Evolutionary conservation across 345 rosid species (phyloP).

Genomic region (Aegle marmelos): DNA sequence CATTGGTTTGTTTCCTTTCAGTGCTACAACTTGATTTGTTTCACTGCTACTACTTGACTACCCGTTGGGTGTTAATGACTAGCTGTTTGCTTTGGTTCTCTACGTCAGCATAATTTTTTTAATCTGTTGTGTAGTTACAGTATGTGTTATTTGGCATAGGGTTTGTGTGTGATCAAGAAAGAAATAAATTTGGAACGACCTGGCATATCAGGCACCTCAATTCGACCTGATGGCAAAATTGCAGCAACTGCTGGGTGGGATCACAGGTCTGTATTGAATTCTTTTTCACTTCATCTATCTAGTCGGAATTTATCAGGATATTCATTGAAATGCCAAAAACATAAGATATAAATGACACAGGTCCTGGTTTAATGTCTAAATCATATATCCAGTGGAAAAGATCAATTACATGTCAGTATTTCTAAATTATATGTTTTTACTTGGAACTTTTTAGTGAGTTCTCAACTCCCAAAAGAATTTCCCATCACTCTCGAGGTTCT

Average conservation of each 20-base stretch:
- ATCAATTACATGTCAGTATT: background rate
- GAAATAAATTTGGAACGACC: slow-evolving; percentile 74
- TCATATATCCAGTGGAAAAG: background rate
- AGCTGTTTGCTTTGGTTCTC: background rate
- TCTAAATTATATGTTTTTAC: background rate
- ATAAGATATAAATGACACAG: background rate
- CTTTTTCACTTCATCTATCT: background rate
- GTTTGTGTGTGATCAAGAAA: slow-evolving; percentile 65
- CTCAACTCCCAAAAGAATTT: too few species aligned
- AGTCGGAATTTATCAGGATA: background rate
- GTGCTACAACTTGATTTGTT: slow-evolving; percentile 9
- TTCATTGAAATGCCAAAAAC: background rate
- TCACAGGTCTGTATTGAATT: slow-evolving; percentile 51
- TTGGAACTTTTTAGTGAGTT: too few species aligned
- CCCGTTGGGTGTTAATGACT: background rate
- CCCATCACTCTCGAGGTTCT: background rate
- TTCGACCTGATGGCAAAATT: slow-evolving; percentile 73
- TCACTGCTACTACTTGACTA: slow-evolving; percentile 3
- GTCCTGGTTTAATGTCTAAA: background rate
- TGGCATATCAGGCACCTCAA: slow-evolving; percentile 72
- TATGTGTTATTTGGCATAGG: slow-evolving; percentile 37
- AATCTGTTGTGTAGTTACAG: background rate
- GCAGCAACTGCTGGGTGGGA: slow-evolving; percentile 99
- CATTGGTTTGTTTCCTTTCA: background rate
- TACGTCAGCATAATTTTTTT: too few species aligned